These are phyloP conservation scores for Claviceps africana DNA, from an alignment of 2,329 filamentous ascomycete genomes.

Conservation along the genomic window DNA sequence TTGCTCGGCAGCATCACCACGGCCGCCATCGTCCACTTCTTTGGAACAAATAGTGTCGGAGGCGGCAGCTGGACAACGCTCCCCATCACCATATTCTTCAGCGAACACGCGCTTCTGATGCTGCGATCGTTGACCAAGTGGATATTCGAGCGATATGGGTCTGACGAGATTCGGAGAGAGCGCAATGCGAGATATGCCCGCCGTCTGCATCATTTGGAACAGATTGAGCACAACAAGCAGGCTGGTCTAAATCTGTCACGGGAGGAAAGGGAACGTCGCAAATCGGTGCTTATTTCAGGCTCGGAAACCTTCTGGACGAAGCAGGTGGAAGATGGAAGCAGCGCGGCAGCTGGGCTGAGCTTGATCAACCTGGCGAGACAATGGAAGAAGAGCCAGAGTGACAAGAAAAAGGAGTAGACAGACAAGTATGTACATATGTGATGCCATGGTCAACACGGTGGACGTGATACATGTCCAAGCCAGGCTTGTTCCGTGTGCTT, in stretches of 20 bases:
- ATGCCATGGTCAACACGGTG: no score
- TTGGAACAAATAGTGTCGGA: conserved; percentile 40
- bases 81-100: conserved; percentile 56
- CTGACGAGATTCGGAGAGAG: conserved; percentile 26
- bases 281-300: conserved; percentile 20
- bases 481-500: no score
- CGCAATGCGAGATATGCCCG: conserved; percentile 24
- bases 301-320: conserved; percentile 27
- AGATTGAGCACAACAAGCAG: conserved; percentile 25
- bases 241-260: conserved; percentile 18
- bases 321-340: conserved; percentile 25
- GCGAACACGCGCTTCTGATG: conserved; percentile 57
- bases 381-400: conserved; percentile 5
- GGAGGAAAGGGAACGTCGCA: conserved; percentile 24
- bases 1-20: conserved; percentile 63
- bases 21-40: conserved; percentile 60
- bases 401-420: conserved; percentile 1
- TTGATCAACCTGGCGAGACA: conserved; percentile 20
- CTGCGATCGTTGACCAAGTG: conserved; percentile 31
- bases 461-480: neutral
- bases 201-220: conserved; percentile 23
- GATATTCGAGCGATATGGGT: conserved; percentile 24
- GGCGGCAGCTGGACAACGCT: conserved; percentile 50
- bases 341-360: conserved; percentile 18
- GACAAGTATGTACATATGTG: no score